Percentiles rank a stretch among this genome's conserved stretches.
phyloP scores from a whole-genome alignment of 495 filamentous ascomycete genomes.

The Hypoxylon cercidicola region DNA sequence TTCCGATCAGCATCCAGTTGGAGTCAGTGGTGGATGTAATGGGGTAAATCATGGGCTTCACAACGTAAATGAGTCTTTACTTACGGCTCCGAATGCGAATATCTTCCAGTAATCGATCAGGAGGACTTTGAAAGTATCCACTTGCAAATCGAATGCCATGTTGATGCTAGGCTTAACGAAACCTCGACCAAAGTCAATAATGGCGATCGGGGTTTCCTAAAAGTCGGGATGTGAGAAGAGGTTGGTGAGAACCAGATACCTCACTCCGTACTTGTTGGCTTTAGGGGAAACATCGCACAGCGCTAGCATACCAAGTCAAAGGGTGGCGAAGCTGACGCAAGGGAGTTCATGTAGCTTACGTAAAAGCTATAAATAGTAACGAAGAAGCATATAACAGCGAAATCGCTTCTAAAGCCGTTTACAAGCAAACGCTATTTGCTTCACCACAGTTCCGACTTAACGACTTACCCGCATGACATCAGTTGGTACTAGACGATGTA shows the following conservation, averaged over 20 bases:
- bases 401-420: conserved; percentile 66
- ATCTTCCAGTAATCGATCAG: neutral
- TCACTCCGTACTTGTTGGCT: no score
- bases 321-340: no score
- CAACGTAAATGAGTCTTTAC: neutral
- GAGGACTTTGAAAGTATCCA: neutral
- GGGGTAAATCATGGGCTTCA: neutral
- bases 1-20: neutral
- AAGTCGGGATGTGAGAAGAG: no score
- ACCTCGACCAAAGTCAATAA: neutral
- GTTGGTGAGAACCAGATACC: no score
- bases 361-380: no score
- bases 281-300: no score
- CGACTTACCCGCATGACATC: conserved; percentile 70
- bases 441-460: conserved; percentile 63
- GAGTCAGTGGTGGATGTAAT: neutral
- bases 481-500: conserved; percentile 75
- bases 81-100: neutral
- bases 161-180: neutral
- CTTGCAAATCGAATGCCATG: neutral
- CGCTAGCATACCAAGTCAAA: no score
- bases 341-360: no score
- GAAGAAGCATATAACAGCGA: conserved; percentile 65
- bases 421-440: conserved; percentile 60
- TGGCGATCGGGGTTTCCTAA: neutral